These are phyloP conservation scores for Astrothelium macrocarpum DNA, from an alignment of 495 filamentous ascomycete genomes.

Conservation along the genomic window DNA sequence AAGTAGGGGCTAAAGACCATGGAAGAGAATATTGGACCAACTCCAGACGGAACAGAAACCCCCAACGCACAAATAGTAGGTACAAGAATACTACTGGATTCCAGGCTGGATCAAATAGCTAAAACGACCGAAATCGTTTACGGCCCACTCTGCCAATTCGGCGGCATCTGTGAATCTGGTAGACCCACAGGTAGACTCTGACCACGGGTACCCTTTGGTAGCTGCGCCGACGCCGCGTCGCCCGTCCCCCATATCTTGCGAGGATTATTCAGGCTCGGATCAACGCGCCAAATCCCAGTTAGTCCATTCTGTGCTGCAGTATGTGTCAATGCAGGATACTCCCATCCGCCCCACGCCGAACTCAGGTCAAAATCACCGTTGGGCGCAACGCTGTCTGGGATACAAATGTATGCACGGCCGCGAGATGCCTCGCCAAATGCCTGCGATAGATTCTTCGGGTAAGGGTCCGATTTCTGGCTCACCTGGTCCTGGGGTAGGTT, in stretches of 20 bases:
- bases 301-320: background rate
- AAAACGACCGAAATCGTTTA: too few species aligned
- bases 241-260: background rate
- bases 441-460: background rate
- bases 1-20: too few species aligned
- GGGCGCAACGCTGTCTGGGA: background rate
- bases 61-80: too few species aligned
- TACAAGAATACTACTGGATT: too few species aligned
- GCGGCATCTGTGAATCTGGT: background rate
- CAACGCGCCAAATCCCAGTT: background rate
- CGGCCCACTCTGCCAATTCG: background rate
- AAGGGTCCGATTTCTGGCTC: background rate
- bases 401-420: background rate
- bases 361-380: background rate
- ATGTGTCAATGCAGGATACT: background rate
- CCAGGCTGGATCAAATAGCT: too few species aligned
- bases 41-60: too few species aligned
- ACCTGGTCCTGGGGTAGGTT: background rate
- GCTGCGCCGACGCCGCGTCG: background rate
- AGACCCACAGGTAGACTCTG: background rate
- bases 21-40: too few species aligned
- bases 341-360: background rate
- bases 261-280: background rate
- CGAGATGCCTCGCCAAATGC: background rate
- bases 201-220: background rate